These are phyloP conservation scores for Anthracocystis walkeri DNA, from an alignment of 1,284 basidiomycete species.

Conservation along the genomic window DNA sequence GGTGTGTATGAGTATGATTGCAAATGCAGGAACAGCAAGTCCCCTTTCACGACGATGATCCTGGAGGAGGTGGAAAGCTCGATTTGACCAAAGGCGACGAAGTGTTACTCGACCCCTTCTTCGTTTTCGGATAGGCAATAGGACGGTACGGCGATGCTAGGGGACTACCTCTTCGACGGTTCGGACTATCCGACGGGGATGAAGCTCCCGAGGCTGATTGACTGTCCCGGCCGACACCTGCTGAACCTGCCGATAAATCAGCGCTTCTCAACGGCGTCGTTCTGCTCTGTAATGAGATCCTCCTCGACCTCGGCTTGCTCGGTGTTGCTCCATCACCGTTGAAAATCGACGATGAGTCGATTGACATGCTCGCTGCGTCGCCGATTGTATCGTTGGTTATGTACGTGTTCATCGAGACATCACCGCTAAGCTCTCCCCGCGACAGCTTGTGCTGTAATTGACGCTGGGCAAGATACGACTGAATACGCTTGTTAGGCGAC, in stretches of 20 bases:
- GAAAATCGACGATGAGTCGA: slow-evolving; percentile 22
- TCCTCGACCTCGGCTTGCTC: slow-evolving; percentile 25
- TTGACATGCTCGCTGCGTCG: slow-evolving; percentile 26
- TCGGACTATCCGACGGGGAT: slow-evolving; percentile 28
- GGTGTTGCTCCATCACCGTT: slow-evolving; percentile 17
- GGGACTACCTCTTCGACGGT: slow-evolving; percentile 25
- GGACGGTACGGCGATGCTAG: slow-evolving; percentile 34
- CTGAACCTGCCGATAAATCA: background rate
- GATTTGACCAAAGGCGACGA: slow-evolving; percentile 28
- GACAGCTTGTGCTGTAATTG: slow-evolving; percentile 27
- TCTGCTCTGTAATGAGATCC: slow-evolving; percentile 34
- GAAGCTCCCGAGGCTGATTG: slow-evolving; percentile 11
- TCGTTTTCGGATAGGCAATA: slow-evolving; percentile 33
- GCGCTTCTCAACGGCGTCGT: slow-evolving; percentile 18
- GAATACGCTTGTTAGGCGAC: slow-evolving; percentile 44
- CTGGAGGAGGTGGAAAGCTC: slow-evolving; percentile 3
- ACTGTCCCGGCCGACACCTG: slow-evolving; percentile 6
- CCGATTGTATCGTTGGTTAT: slow-evolving; percentile 20
- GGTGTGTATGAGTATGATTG: background rate
- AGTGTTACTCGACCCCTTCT: slow-evolving; percentile 15
- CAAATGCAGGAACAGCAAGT: slow-evolving; percentile 6
- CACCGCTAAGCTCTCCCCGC: slow-evolving; percentile 23
- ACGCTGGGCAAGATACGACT: slow-evolving; percentile 29
- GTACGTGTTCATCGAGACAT: slow-evolving; percentile 30
- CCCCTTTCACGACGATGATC: background rate